Evolutionary conservation across 2,329 filamentous ascomycete species (phyloP).

Genomic region (Leptographium radiaticola): DNA sequence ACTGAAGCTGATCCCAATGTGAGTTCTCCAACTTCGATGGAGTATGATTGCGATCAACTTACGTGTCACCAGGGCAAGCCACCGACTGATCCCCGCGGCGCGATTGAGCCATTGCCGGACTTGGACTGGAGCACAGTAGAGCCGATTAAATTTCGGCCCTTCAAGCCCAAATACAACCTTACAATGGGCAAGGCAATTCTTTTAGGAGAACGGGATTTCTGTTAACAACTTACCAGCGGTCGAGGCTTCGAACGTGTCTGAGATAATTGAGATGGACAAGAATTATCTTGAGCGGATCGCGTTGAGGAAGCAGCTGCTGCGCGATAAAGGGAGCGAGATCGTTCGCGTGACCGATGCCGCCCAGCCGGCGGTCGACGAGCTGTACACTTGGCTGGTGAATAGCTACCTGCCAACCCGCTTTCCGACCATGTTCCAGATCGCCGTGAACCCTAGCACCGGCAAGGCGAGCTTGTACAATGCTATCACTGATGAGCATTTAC

Average conservation of each 20-base stretch:
- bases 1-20: no score
- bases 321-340: no score
- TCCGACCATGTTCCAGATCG: slow-evolving; percentile 2
- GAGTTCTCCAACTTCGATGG: no score
- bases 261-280: slow-evolving; percentile 8
- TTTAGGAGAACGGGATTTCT: background rate
- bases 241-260: slow-evolving; percentile 5
- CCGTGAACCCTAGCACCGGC: no score
- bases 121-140: slow-evolving; percentile 3
- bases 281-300: slow-evolving; percentile 8
- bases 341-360: background rate
- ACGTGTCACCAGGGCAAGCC: no score
- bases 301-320: no score
- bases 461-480: background rate
- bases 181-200: slow-evolving; percentile 6
- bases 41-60: no score
- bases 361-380: slow-evolving; percentile 7
- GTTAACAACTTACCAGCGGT: no score
- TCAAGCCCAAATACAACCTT: slow-evolving; percentile 9
- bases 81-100: background rate
- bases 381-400: slow-evolving; percentile 6
- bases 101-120: slow-evolving; percentile 3
- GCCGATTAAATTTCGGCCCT: slow-evolving; percentile 8
- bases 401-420: slow-evolving; percentile 7
- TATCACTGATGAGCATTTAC: slow-evolving; percentile 1